phyloP scores from a whole-genome alignment of 1,139 yeast genomes.

The Scheffersomyces lignicola region DNA sequence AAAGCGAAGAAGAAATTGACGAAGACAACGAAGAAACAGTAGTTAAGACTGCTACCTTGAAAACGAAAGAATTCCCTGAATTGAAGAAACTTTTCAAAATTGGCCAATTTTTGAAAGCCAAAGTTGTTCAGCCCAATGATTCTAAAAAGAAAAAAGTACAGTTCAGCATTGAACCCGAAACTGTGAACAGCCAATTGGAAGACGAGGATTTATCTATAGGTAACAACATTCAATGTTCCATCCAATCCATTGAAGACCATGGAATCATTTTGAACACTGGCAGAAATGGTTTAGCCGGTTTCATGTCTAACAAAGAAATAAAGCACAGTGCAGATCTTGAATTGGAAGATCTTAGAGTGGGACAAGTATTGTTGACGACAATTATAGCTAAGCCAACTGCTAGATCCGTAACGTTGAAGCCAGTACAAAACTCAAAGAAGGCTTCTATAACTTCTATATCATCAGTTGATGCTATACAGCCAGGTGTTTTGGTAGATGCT shows the following conservation, averaged over 20 bases:
- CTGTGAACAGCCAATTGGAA: constrained; percentile 61
- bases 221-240: constrained; percentile 70
- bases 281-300: constrained; percentile 56
- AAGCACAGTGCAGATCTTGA: constrained; percentile 20
- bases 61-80: constrained; percentile 50
- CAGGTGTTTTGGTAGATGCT: constrained; percentile 82
- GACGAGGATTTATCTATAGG: constrained; percentile 67
- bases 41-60: constrained; percentile 27
- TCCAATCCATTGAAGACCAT: constrained; percentile 84
- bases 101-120: constrained; percentile 89
- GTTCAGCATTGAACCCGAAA: constrained; percentile 72
- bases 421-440: constrained; percentile 38
- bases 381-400: constrained; percentile 46
- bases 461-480: constrained; percentile 75
- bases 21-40: constrained; percentile 29
- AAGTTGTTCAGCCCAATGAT: constrained; percentile 52
- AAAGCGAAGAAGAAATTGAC: constrained; percentile 41
- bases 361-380: constrained; percentile 53
- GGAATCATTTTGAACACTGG: constrained; percentile 82
- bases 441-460: constrained; percentile 55
- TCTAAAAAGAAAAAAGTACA: constrained; percentile 62
- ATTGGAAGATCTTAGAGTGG: constrained; percentile 21
- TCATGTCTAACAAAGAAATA: constrained; percentile 71
- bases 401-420: constrained; percentile 65
- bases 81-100: constrained; percentile 54